Conservation (phyloP, 768 basidiomycete species). For the Tulasnella calospora region DNA sequence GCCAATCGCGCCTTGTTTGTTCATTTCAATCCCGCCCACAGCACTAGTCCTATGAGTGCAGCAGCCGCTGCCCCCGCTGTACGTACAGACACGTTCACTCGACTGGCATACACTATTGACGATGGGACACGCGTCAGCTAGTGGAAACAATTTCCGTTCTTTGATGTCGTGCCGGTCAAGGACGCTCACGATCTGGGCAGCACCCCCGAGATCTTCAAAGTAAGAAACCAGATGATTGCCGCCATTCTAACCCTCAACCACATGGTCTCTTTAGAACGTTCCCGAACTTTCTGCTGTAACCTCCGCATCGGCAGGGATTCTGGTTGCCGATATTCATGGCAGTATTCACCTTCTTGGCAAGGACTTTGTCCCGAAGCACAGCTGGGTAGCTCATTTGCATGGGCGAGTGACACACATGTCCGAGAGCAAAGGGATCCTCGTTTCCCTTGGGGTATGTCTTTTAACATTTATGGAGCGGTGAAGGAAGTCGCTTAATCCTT, state of each 20-base stretch:
- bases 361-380: slow-evolving; percentile 62
- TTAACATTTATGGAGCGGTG: not conserved
- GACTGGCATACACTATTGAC: not conserved
- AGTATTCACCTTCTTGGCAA: slow-evolving; percentile 70
- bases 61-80: slow-evolving; percentile 27
- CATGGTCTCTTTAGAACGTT: slow-evolving; percentile 55
- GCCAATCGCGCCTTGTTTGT: not conserved
- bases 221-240: slow-evolving; percentile 33
- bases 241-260: not conserved
- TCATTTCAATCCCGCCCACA: slow-evolving; percentile 15
- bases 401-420: slow-evolving; percentile 85
- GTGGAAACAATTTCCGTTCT: slow-evolving; percentile 92
- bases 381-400: slow-evolving; percentile 74
- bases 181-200: slow-evolving; percentile 71
- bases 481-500: not conserved
- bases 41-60: slow-evolving; percentile 20
- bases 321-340: slow-evolving; percentile 84
- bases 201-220: slow-evolving; percentile 75
- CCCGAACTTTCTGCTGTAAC: slow-evolving; percentile 56
- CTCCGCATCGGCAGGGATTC: slow-evolving; percentile 58
- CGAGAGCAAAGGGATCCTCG: slow-evolving; percentile 70
- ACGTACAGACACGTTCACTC: not conserved
- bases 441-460: slow-evolving; percentile 77
- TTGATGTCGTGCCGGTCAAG: slow-evolving; percentile 69
- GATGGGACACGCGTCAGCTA: slow-evolving; percentile 34